These are phyloP conservation scores for Simplicillium aogashimaense DNA, from an alignment of 2,329 filamentous ascomycete genomes.

Conservation along the genomic window DNA sequence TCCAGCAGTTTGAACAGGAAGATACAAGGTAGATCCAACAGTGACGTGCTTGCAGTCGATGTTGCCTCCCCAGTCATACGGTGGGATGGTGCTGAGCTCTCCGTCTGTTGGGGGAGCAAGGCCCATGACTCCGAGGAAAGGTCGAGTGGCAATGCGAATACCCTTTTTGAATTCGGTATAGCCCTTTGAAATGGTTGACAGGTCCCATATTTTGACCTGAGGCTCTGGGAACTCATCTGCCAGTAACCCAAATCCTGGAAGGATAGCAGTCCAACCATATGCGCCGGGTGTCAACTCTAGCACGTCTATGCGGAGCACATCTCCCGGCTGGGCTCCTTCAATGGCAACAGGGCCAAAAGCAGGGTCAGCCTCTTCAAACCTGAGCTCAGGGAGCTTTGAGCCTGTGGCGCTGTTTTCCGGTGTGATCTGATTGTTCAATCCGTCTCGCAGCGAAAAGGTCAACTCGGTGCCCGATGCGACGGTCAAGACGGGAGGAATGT, in stretches of 20 bases:
- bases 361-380: constrained; percentile 32
- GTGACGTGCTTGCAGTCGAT: constrained; percentile 41
- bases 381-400: constrained; percentile 22
- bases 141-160: constrained; percentile 36
- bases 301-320: constrained; percentile 40
- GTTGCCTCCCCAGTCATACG: constrained; percentile 41
- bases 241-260: constrained; percentile 39
- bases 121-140: constrained; percentile 43
- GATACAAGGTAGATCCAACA: constrained; percentile 33
- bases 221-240: constrained; percentile 34
- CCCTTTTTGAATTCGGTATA: constrained; percentile 33
- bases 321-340: constrained; percentile 37
- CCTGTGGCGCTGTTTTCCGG: constrained; percentile 27
- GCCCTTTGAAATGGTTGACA: constrained; percentile 14
- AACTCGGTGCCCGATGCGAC: constrained; percentile 36
- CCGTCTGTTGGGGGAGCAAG: constrained; percentile 33
- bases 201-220: constrained; percentile 37
- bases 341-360: constrained; percentile 40
- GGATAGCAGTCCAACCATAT: constrained; percentile 44
- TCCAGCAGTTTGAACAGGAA: constrained; percentile 37
- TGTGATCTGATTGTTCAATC: constrained; percentile 38
- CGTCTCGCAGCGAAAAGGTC: constrained; percentile 38
- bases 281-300: constrained; percentile 30
- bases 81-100: constrained; percentile 38
- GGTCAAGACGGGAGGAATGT: constrained; percentile 31